These are phyloP conservation scores for Nannochloris sp. DNA, from an alignment of 139 green algal species.

Conservation along the genomic window DNA sequence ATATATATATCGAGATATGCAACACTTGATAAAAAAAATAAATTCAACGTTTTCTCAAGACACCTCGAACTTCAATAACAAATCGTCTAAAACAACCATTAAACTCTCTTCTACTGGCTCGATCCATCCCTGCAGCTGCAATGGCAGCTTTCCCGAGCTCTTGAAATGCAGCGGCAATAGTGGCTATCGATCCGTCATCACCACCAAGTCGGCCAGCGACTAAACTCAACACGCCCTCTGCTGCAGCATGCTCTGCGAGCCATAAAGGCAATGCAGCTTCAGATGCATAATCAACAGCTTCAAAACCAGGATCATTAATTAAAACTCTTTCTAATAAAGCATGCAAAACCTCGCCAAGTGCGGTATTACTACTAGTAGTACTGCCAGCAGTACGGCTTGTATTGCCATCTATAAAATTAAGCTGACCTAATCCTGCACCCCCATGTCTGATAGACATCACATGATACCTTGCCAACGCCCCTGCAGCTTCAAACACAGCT, in stretches of 20 bases:
- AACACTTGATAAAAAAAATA: too few species aligned
- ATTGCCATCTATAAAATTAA: background rate
- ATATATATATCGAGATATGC: too few species aligned
- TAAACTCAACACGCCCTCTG: slow-evolving; percentile 22
- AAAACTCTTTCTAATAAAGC: slow-evolving; percentile 42
- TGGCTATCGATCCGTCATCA: background rate
- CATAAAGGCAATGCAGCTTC: slow-evolving; percentile 65
- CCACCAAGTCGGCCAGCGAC: background rate
- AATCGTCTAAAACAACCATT: slow-evolving; percentile 26
- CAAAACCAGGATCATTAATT: slow-evolving; percentile 34
- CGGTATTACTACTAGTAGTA: background rate
- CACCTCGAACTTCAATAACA: slow-evolving; percentile 33
- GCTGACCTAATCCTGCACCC: slow-evolving; percentile 2
- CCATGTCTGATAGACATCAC: slow-evolving; percentile 15
- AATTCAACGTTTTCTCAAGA: slow-evolving; percentile 28
- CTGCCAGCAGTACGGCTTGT: background rate
- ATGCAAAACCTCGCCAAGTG: slow-evolving; percentile 36
- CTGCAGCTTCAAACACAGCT: slow-evolving; percentile 28
- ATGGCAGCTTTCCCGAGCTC: slow-evolving; percentile 22
- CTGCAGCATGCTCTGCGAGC: slow-evolving; percentile 35
- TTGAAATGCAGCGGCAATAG: background rate
- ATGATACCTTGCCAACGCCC: slow-evolving; percentile 42
- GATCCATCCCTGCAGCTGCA: slow-evolving; percentile 19
- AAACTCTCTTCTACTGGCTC: slow-evolving; percentile 30
- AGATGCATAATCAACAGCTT: slow-evolving; percentile 48